These are phyloP conservation scores for Zygnema cylindricum DNA, from an alignment of 139 green algal genomes.

Conservation along the genomic window DNA sequence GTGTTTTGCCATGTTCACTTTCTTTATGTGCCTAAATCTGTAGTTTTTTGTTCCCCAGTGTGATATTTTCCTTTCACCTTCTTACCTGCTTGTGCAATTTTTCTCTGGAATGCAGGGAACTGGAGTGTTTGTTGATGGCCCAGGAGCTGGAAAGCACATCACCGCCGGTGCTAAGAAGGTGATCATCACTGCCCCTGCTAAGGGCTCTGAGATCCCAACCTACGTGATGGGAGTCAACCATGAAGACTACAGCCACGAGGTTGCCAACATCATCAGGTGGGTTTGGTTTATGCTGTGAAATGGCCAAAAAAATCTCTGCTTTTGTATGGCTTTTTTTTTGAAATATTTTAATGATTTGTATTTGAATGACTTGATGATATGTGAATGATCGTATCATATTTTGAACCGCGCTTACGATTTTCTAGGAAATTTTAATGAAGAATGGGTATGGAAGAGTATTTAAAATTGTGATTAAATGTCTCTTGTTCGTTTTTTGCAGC, in stretches of 20 bases:
- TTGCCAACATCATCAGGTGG: constrained; percentile 58
- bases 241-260: constrained; percentile 84
- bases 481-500: constrained; percentile 64
- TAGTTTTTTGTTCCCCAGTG: background rate
- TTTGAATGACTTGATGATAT: background rate
- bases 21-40: background rate
- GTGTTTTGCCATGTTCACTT: constrained; percentile 6
- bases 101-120: constrained; percentile 69
- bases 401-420: background rate
- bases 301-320: too few species aligned
- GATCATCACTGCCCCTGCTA: constrained; percentile 98
- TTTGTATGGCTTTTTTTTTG: too few species aligned
- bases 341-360: background rate
- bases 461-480: background rate
- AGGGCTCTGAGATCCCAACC: constrained; percentile 97
- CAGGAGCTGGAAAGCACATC: constrained; percentile 68
- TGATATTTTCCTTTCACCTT: too few species aligned
- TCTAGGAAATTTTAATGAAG: background rate
- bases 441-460: too few species aligned
- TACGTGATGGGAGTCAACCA: constrained; percentile 98
- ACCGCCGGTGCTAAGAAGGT: constrained; percentile 81
- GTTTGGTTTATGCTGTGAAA: too few species aligned
- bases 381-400: constrained; percentile 18
- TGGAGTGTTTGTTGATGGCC: constrained; percentile 70
- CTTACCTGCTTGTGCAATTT: constrained; percentile 21